Evolutionary conservation across 164 flowering plant species (phyloP).

Genomic region (Kingdonia uniflora): DNA sequence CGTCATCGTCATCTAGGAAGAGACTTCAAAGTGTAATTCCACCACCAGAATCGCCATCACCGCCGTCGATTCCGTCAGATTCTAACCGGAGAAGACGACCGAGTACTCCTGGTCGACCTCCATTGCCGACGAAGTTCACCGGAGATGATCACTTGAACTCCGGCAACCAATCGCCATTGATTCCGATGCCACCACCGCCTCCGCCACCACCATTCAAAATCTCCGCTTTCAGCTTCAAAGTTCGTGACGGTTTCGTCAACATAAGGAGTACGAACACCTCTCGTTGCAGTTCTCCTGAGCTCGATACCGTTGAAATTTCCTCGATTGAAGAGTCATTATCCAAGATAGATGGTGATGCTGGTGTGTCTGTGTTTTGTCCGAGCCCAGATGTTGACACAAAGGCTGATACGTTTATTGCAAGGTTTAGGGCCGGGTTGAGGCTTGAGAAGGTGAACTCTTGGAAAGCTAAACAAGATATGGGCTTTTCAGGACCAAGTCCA

Average conservation of each 20-base stretch:
- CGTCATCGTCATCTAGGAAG: conserved; percentile 19
- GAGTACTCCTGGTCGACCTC: conserved; percentile 30
- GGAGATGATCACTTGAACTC: conserved; percentile 18
- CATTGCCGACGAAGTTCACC: conserved; percentile 32
- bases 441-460: conserved; percentile 68
- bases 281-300: conserved; percentile 41
- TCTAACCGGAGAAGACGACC: conserved; percentile 9
- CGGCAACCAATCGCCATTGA: conserved; percentile 38
- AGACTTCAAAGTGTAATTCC: conserved; percentile 16
- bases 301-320: conserved; percentile 16
- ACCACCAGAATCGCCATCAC: conserved; percentile 12
- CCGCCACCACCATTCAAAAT: conserved; percentile 63
- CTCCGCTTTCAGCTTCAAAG: conserved; percentile 26
- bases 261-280: conserved; percentile 38
- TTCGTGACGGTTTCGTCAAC: conserved; percentile 31
- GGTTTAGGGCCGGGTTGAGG: conserved; percentile 52
- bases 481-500: conserved; percentile 8
- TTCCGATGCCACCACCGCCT: conserved; percentile 54
- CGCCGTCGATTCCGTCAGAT: background rate
- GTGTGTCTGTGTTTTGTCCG: conserved; percentile 38
- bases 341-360: conserved; percentile 9
- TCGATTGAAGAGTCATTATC: too few species aligned
- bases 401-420: conserved; percentile 78
- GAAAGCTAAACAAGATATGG: conserved; percentile 25
- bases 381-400: conserved; percentile 76